phyloP scores from a whole-genome alignment of 2,329 filamentous ascomycete species.

The Fusarium sp. region DNA sequence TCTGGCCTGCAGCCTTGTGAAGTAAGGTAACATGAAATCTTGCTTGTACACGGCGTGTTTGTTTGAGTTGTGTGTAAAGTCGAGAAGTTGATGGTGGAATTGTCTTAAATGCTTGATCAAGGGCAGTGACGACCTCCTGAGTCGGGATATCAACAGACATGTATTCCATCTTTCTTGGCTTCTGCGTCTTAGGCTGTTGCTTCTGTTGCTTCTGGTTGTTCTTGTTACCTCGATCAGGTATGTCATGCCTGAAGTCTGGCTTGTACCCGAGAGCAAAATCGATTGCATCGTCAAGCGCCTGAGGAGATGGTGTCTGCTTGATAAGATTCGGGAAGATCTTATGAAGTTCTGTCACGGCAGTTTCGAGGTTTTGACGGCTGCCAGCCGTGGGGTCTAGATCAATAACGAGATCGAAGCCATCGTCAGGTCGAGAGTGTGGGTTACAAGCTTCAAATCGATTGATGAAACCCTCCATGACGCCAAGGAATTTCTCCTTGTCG shows the following conservation, averaged over 20 bases:
- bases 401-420: constrained; percentile 85
- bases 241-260: constrained; percentile 80
- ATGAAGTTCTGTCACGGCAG: constrained; percentile 77
- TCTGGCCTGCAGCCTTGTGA: constrained; percentile 75
- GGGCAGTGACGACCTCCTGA: constrained; percentile 61
- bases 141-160: constrained; percentile 64
- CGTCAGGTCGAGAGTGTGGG: constrained; percentile 75
- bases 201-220: constrained; percentile 50
- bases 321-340: constrained; percentile 83
- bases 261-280: constrained; percentile 80
- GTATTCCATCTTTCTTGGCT: constrained; percentile 65
- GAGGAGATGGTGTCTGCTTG: constrained; percentile 74
- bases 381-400: constrained; percentile 81
- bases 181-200: constrained; percentile 46
- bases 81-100: constrained; percentile 58
- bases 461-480: constrained; percentile 96
- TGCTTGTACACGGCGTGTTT: constrained; percentile 80
- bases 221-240: constrained; percentile 69
- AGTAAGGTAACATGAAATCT: constrained; percentile 95
- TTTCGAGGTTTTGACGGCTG: constrained; percentile 90
- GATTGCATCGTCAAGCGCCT: constrained; percentile 85
- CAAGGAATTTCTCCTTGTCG: constrained; percentile 78
- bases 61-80: constrained; percentile 82
- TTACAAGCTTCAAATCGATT: constrained; percentile 85
- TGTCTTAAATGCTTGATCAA: constrained; percentile 77